phyloP scores from a whole-genome alignment of 2,329 filamentous ascomycete species.

The Phyllosticta citrichinensis region DNA sequence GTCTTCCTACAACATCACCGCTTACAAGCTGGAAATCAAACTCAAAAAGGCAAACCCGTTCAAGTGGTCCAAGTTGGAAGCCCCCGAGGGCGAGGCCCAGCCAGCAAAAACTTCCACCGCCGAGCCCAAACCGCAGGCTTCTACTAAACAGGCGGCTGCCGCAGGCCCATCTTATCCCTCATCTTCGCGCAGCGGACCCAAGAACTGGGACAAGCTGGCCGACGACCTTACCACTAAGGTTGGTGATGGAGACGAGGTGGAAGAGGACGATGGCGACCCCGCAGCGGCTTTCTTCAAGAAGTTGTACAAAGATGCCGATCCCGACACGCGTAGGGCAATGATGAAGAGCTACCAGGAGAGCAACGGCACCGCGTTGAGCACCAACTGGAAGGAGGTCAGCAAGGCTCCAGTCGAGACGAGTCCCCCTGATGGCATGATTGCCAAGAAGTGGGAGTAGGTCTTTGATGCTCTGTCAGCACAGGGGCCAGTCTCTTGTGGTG shows the following conservation, averaged over 20 bases:
- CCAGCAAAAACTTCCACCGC: conserved; percentile 11
- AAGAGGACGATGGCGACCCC: conserved; percentile 41
- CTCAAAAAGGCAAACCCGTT: conserved; percentile 55
- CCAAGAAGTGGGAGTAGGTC: conserved; percentile 48
- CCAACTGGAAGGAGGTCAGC: conserved; percentile 78
- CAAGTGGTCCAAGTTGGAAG: conserved; percentile 58
- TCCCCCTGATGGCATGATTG: conserved; percentile 68
- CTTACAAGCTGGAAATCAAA: conserved; percentile 70
- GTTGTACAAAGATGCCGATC: conserved; percentile 65
- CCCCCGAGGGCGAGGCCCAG: conserved; percentile 9
- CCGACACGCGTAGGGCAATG: conserved; percentile 85
- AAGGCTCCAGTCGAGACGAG: conserved; percentile 59
- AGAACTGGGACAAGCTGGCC: conserved; percentile 83
- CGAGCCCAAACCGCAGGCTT: conserved; percentile 8
- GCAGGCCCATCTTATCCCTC: conserved; percentile 64
- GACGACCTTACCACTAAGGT: conserved; percentile 32
- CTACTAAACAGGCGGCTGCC: conserved; percentile 16
- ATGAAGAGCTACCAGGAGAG: conserved; percentile 95
- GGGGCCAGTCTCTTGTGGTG: background rate
- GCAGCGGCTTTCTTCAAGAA: conserved; percentile 83
- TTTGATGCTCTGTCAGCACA: too few species aligned
- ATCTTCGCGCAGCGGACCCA: conserved; percentile 71
- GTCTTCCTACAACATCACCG: conserved; percentile 56
- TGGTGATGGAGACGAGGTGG: conserved; percentile 14
- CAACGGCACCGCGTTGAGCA: conserved; percentile 85